Evolutionary conservation across 192 early-diverging fungal genomes (phyloP).

Genomic region (Gamsiella multidivaricata): DNA sequence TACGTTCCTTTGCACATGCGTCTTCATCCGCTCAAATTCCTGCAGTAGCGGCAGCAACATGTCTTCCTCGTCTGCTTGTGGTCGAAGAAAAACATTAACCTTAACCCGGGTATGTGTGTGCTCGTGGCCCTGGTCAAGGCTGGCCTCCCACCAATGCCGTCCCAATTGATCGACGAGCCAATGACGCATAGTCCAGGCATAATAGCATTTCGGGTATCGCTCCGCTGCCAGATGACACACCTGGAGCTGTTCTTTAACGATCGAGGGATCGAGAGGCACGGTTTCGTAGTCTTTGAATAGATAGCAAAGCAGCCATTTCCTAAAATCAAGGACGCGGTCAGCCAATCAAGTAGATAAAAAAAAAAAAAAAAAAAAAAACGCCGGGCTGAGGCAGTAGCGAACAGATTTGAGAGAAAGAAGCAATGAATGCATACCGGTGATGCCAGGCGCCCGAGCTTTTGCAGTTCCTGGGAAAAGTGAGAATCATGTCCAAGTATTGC

Average conservation of each 20-base stretch:
- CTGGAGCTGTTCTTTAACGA: constrained; percentile 43
- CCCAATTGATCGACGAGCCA: constrained; percentile 53
- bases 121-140: background rate
- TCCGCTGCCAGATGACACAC: constrained; percentile 46
- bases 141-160: constrained; percentile 2
- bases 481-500: constrained; percentile 54
- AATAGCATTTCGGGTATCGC: constrained; percentile 64
- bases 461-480: constrained; percentile 63
- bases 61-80: background rate
- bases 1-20: constrained; percentile 52
- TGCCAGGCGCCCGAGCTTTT: constrained; percentile 63
- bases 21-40: constrained; percentile 49
- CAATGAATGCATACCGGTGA: constrained; percentile 48
- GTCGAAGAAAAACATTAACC: too few relatives aligned
- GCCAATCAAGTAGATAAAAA: background rate
- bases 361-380: background rate
- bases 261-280: background rate
- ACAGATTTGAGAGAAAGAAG: background rate
- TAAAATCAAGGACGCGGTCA: constrained; percentile 4
- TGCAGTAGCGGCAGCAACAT: constrained; percentile 18
- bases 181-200: constrained; percentile 64
- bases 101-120: too few relatives aligned
- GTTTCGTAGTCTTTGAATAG: constrained; percentile 22
- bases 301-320: constrained; percentile 35
- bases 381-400: background rate